Base-by-base conservation (phyloP, 768 basidiomycete species). In the Podaxis mareebaensis region DNA sequence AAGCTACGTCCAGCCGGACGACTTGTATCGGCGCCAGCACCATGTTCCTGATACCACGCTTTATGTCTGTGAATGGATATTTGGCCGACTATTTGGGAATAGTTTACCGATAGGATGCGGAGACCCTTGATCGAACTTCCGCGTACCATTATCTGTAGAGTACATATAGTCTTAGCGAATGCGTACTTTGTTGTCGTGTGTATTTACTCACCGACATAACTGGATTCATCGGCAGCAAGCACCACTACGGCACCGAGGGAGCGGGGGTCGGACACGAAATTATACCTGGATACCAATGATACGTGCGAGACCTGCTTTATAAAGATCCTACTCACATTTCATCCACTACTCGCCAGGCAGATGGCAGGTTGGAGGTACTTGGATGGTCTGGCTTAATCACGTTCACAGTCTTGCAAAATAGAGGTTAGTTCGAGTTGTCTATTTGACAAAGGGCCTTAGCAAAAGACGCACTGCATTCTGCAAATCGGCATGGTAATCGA, bases 11-110 rank as follows among this genome's bases (percentile, higher is more conserved):
- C 93, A 2, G 87, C 81, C 44, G 71, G 68, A 26, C 80, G 72
- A 20, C 79, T 73, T 28, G 70, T 72, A 66, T 84, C 78, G 3
- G 85, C 83, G 0, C 91, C 91, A 30, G 88, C 85, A 17, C 90
- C 90, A 2, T 79, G 82, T 66, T 89, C 87, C 73, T 93, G 92
- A 72, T 83, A 94, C 93, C 92, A 95, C 22, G 94, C 92, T 92
- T 65, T 15, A 40, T 46, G 10, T 53, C 52, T 24, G 38, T 60
- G 48, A 65, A 53, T 24, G 49, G 33, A 33, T 6, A 48, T 59
- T 61, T 15, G 33, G 0, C 2, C 28, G 28, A 40, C 15, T 28
- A 49, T 24, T 46, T 22, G 36, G 22, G 38, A 39, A 24, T 24
- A 15, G 67, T 79, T 67, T 72, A 87, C 91, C 90, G 67, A 87